Evolutionary conservation across 345 rosid genomes (phyloP).

Genomic region (Arabis hirsuta): DNA sequence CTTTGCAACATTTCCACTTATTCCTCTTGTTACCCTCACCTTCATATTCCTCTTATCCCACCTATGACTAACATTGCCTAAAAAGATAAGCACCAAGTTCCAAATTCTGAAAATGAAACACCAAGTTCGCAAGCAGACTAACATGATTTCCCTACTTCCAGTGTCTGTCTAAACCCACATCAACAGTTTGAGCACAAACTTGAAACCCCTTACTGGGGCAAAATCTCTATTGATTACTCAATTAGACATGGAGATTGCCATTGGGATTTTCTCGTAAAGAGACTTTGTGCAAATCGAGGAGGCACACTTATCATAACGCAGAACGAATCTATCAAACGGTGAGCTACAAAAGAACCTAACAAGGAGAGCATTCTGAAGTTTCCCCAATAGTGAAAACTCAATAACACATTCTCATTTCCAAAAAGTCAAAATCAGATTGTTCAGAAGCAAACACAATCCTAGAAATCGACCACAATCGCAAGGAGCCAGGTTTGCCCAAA

Average conservation of each 20-base stretch:
- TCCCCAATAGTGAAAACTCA: background rate
- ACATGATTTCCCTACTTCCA: background rate
- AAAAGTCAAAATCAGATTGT: conserved; percentile 27
- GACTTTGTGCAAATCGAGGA: conserved; percentile 9
- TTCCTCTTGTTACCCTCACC: background rate
- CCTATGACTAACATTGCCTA: conserved; percentile 3
- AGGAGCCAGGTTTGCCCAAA: background rate
- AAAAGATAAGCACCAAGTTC: conserved; percentile 5
- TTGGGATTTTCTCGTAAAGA: conserved; percentile 1
- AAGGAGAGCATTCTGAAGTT: conserved; percentile 1
- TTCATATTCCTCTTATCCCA: background rate
- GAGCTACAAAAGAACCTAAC: conserved; percentile 28
- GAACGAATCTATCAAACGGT: background rate
- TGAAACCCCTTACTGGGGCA: background rate
- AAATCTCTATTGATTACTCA: background rate
- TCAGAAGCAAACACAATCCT: conserved; percentile 3
- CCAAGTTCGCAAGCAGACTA: background rate
- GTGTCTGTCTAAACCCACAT: background rate
- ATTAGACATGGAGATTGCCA: background rate
- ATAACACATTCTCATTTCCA: conserved; percentile 27
- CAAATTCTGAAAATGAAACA: conserved; percentile 18
- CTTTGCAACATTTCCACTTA: conserved; percentile 17
- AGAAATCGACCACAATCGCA: background rate
- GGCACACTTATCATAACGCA: conserved; percentile 14
- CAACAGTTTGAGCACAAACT: conserved; percentile 4